Base-by-base conservation (phyloP, 345 rosid species). In the Syzygium oleosum region DNA sequence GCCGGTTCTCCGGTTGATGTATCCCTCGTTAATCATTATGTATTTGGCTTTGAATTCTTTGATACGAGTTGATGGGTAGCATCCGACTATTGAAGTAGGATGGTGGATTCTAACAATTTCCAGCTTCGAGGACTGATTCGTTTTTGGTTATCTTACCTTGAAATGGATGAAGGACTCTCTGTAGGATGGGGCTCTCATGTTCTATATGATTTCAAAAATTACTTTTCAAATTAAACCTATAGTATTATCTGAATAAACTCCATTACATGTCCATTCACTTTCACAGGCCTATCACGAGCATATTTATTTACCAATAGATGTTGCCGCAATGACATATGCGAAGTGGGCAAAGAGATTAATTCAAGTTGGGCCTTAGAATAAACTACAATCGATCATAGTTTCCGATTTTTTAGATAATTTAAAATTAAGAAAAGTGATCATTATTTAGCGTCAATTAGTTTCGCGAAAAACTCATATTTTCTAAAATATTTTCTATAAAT, bases 391-490 rank as follows among this genome's bases (percentile, higher is more conserved):
- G 0, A 34, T 68, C 23, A 68, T 17, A 17, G 77, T 68, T 31
- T 68, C 34, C 22, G 3, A 16, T 68, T 31, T 8, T 68, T 31
- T 1, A 8, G 43, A 34, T 68, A 68, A 31, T 68, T 56, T 9
- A 31, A 31, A 68, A 31, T 31, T 68, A 11, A 17, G 6, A 68
- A 31, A 31, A 63, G 11, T 16, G 77, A 29, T 29, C 2, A 7
- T 29, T 63, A 14, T 15, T 8, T 63, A 63, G 77, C 7, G 4
- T 63, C 29, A 7, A 21, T 15, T 63, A 29, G 41, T 8, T 29
- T 29, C 0, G 41, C 7, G 2, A 29, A 63, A 63, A 56, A 23
- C 0, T 23, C 61, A 15, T 63, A 0, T 16, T 29, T 63, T 4
- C 1, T 7, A 7, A 16, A 14, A 29, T 29, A 15, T 7, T 63